Base-by-base conservation (phyloP, 2,329 filamentous ascomycete genomes). In the Chaetomium globosum region DNA sequence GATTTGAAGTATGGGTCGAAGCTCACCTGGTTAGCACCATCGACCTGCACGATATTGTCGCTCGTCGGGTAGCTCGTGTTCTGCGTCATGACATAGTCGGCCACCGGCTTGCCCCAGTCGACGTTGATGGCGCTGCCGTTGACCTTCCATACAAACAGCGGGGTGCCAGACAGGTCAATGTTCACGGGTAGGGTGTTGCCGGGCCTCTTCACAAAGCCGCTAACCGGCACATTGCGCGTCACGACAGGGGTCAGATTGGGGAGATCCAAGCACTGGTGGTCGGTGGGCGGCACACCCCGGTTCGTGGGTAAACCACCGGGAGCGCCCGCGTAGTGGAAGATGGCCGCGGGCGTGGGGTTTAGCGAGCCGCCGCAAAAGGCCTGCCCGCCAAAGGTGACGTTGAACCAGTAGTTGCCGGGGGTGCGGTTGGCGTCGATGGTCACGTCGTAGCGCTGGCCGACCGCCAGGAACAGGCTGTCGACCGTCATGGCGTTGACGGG, bases 401-500 rank as follows among this genome's bases (percentile, higher is more conserved):
- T 79, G 71, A 81, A 76, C 69, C 79, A 81, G 73, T 80, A 81
- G 73, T 78, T 78, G 2, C 69, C 75, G 2, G 71, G 62, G 16
- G 71, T 65, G 63, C 75, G 65, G 63, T 71, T 72, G 26, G 77
- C 81, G 53, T 80, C 76, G 58, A 85, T 80, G 63, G 81, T 75
- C 13, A 83, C 74, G 67, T 83, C 81, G 67, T 76, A 77, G 23
- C 79, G 73, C 71, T 75, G 80, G 67, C 75, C 80, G 64, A 87
- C 78, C 30, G 76, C 82, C 13, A 88, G 75, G 58, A 79, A 82
- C 23, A 88, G 73, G 55, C 80, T 77, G 33, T 80, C 75, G 0
- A 82, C 82, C 0, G 77, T 78, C 70, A 81, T 81, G 4, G 85
- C 82, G 59, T 80, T 72, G 61, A 85, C 75, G 0, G 82, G 80